A percentile compares a stretch with the other conserved stretches of the same genome.
These are phyloP conservation scores for Seminavis robusta DNA, from an alignment of 108 stramenopile species.

Conservation along the genomic window DNA sequence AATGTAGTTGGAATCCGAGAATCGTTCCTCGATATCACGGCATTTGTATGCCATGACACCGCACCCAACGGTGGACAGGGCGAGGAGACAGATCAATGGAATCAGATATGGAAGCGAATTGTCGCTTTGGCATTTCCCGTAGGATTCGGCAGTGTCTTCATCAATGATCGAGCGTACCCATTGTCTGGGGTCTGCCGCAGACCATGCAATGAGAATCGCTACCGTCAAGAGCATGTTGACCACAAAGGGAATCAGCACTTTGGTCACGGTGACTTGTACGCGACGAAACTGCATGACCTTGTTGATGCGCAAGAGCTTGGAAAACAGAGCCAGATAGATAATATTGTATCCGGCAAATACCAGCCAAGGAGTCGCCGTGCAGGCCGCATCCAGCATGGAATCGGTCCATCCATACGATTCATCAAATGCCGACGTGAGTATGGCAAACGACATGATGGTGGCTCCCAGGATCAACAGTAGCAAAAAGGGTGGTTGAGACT, in stretches of 20 bases:
- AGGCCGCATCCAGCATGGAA: slow-evolving; percentile 12
- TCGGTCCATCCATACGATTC: slow-evolving; percentile 14
- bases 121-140: background rate
- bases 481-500: slow-evolving; percentile 35
- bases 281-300: slow-evolving; percentile 13
- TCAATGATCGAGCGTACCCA: background rate
- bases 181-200: background rate
- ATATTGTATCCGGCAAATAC: slow-evolving; percentile 38
- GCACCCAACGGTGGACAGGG: slow-evolving; percentile 14
- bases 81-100: slow-evolving; percentile 1
- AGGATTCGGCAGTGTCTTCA: background rate
- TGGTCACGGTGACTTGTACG: background rate
- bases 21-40: slow-evolving; percentile 16
- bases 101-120: background rate
- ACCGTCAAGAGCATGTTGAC: too few species aligned
- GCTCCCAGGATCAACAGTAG: slow-evolving; percentile 15
- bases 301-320: slow-evolving; percentile 41
- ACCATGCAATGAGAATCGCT: slow-evolving; percentile 5
- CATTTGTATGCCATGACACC: slow-evolving; percentile 15
- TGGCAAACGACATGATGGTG: background rate
- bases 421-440: slow-evolving; percentile 7
- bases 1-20: slow-evolving; percentile 15
- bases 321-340: slow-evolving; percentile 43
- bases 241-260: slow-evolving; percentile 5
- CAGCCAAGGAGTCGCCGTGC: slow-evolving; percentile 42